Percentiles rank a stretch among this genome's conserved stretches.
These are phyloP conservation scores for Fagopyrum esculentum DNA, from an alignment of 148 eudicot species.

Conservation along the genomic window DNA sequence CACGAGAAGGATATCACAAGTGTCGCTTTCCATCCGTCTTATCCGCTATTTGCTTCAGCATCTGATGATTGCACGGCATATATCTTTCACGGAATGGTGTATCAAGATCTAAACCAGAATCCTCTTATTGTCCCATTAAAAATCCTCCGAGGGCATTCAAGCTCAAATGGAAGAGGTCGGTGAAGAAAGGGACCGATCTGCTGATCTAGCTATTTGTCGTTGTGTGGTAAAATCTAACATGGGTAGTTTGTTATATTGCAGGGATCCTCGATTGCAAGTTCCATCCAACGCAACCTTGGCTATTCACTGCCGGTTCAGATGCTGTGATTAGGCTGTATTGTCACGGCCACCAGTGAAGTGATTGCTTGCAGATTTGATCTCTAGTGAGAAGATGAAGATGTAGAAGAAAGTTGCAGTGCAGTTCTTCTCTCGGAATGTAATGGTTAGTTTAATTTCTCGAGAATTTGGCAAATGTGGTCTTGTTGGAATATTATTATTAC, in stretches of 20 bases:
- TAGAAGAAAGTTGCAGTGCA: neutral
- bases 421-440: neutral
- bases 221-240: neutral
- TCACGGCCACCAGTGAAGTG: conserved; percentile 15
- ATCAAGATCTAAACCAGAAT: conserved; percentile 84
- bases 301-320: conserved; percentile 68
- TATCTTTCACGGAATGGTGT: conserved; percentile 95
- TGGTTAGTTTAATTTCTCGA: no score
- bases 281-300: conserved; percentile 72
- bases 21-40: conserved; percentile 79
- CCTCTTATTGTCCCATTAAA: conserved; percentile 76
- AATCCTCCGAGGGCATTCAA: conserved; percentile 72
- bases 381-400: neutral
- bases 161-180: conserved; percentile 71
- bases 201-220: no score
- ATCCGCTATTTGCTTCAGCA: conserved; percentile 84
- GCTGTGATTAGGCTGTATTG: conserved; percentile 52
- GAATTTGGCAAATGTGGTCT: no score
- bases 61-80: conserved; percentile 89
- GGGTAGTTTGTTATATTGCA: conserved; percentile 17
- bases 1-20: conserved; percentile 73
- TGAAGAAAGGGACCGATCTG: neutral
- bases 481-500: no score
- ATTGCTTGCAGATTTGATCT: neutral
- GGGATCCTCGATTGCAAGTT: conserved; percentile 60